Evolutionary conservation across 169 alveolate genomes (phyloP).

Genomic region (Cardiosporidium cionae): DNA sequence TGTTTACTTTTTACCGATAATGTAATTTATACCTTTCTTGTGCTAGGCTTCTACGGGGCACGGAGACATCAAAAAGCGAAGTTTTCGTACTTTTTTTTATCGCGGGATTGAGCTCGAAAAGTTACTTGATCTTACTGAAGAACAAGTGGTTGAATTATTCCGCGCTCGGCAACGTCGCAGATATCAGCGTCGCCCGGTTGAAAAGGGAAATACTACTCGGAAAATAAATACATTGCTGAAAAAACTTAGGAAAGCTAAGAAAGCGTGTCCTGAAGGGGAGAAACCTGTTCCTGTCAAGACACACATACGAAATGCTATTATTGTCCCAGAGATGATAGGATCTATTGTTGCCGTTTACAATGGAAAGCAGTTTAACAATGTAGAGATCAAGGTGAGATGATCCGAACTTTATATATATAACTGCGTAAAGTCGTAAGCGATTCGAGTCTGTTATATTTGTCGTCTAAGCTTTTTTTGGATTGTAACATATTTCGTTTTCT

Average conservation of each 20-base stretch:
- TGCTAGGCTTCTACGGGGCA: slow-evolving; percentile 23
- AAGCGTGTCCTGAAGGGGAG: slow-evolving; percentile 76
- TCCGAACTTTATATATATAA: background rate
- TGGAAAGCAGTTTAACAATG: slow-evolving; percentile 91
- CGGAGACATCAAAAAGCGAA: slow-evolving; percentile 81
- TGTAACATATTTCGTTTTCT: too few relatives aligned
- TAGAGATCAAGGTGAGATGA: slow-evolving; percentile 85
- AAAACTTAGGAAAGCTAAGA: slow-evolving; percentile 85
- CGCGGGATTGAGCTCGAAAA: slow-evolving; percentile 95
- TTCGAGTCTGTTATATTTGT: too few relatives aligned
- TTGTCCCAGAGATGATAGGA: slow-evolving; percentile 95
- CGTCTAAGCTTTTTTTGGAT: too few relatives aligned
- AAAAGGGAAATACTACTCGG: slow-evolving; percentile 54
- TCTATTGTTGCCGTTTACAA: slow-evolving; percentile 94
- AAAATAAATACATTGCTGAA: slow-evolving; percentile 84
- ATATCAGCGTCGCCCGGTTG: slow-evolving; percentile 42
- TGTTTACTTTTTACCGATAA: too few relatives aligned
- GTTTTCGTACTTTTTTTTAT: slow-evolving; percentile 93
- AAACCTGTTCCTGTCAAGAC: slow-evolving; percentile 92
- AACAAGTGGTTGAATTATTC: slow-evolving; percentile 80
- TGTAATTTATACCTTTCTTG: too few relatives aligned
- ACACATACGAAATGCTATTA: slow-evolving; percentile 84
- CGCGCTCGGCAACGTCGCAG: slow-evolving; percentile 95
- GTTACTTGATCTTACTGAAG: slow-evolving; percentile 66
- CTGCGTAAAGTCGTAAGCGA: too few relatives aligned